These are phyloP conservation scores for Lunularia cruciata DNA, from an alignment of 225 moss, liverwort and hornwort species.

Conservation along the genomic window DNA sequence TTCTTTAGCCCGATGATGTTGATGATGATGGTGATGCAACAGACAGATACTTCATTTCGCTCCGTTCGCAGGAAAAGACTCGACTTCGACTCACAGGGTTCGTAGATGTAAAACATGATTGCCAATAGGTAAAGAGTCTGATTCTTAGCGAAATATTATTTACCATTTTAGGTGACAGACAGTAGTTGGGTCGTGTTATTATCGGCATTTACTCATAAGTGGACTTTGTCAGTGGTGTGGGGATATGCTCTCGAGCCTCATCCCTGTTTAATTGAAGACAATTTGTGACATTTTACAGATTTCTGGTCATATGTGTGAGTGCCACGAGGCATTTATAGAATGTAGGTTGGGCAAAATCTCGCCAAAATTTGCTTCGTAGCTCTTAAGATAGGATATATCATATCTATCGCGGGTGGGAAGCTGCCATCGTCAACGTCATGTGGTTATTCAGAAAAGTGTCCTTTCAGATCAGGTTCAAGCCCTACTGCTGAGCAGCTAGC, in stretches of 20 bases:
- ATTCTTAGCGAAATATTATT: slow-evolving; percentile 22
- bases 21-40: slow-evolving; percentile 2
- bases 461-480: slow-evolving; percentile 7
- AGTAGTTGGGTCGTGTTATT: neutral
- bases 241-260: slow-evolving; percentile 14
- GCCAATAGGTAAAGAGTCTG: slow-evolving; percentile 4
- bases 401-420: slow-evolving; percentile 22
- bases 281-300: slow-evolving; percentile 29
- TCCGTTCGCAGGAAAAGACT: slow-evolving; percentile 5
- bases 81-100: neutral
- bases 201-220: slow-evolving; percentile 21
- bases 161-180: slow-evolving; percentile 11
- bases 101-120: slow-evolving; percentile 20
- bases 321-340: slow-evolving; percentile 22
- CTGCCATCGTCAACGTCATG: slow-evolving; percentile 23
- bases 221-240: slow-evolving; percentile 26
- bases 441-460: slow-evolving; percentile 4
- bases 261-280: slow-evolving; percentile 28
- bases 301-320: slow-evolving; percentile 25
- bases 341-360: slow-evolving; percentile 47
- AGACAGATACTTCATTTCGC: neutral
- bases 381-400: slow-evolving; percentile 14
- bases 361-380: slow-evolving; percentile 40
- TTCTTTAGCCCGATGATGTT: neutral
- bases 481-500: slow-evolving; percentile 5